Percentiles rank a stretch among this genome's conserved stretches.
phyloP scores from a whole-genome alignment of 768 basidiomycete genomes.

The Lactarius deliciosus region DNA sequence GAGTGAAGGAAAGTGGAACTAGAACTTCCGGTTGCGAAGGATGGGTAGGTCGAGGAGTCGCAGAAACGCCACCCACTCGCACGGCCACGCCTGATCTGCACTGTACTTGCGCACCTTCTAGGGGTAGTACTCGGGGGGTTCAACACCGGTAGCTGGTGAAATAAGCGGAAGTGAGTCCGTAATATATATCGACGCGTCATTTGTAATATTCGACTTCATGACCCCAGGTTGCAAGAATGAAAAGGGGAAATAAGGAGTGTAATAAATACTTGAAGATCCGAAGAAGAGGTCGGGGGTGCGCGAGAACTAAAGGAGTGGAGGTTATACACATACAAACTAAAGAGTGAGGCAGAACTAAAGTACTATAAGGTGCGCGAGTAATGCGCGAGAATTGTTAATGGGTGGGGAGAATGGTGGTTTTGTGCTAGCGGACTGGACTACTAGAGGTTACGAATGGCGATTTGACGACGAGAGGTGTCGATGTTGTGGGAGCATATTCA shows the following conservation, averaged over 20 bases:
- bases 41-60: background rate
- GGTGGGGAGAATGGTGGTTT: no score
- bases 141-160: background rate
- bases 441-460: no score
- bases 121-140: background rate
- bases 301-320: background rate
- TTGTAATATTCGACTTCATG: background rate
- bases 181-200: no score
- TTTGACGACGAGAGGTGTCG: no score
- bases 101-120: background rate
- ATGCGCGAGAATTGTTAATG: no score
- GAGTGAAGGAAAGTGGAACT: background rate
- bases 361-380: no score
- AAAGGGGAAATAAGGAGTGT: background rate
- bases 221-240: background rate
- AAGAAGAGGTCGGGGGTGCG: background rate
- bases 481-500: no score
- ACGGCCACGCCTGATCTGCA: background rate
- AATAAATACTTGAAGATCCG: background rate
- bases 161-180: no score
- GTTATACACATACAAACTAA: background rate
- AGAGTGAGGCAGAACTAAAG: background rate
- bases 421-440: background rate
- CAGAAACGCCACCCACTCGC: background rate
- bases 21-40: background rate